Conservation (phyloP, 352 stramenopile species). For the Globisporangium barbulae region DNA sequence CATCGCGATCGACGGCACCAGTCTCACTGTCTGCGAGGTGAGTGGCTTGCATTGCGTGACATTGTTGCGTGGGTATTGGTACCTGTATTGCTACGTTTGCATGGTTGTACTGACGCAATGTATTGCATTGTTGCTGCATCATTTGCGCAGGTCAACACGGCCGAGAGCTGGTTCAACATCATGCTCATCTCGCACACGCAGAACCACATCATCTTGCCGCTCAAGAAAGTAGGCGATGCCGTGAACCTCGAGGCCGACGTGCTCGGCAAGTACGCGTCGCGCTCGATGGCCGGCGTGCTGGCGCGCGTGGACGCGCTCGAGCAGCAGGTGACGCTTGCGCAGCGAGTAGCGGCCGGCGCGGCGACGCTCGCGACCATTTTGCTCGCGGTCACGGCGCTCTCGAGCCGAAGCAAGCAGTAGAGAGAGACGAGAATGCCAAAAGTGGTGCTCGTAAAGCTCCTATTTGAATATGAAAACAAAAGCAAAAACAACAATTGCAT, state of each 20-base stretch:
- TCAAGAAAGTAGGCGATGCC: conserved; percentile 83
- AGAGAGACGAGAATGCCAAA: neutral
- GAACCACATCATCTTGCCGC: conserved; percentile 95
- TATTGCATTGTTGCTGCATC: neutral
- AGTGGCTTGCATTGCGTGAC: conserved; percentile 16
- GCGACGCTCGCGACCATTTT: conserved; percentile 24
- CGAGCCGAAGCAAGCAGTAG: conserved; percentile 16
- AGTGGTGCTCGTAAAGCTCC: neutral
- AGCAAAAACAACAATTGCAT: neutral
- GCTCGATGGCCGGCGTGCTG: conserved; percentile 60
- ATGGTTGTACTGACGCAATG: neutral
- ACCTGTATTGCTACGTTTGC: neutral
- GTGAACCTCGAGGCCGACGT: conserved; percentile 94
- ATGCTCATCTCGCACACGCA: conserved; percentile 99
- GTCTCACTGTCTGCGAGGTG: conserved; percentile 94
- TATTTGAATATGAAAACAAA: conserved; percentile 7
- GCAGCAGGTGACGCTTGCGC: conserved; percentile 36
- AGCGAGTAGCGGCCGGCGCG: conserved; percentile 30
- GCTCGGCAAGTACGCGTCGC: conserved; percentile 90
- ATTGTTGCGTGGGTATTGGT: neutral
- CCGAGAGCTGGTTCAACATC: conserved; percentile 94
- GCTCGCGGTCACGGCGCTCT: conserved; percentile 25
- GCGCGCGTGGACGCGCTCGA: conserved; percentile 63
- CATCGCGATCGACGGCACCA: conserved; percentile 98
- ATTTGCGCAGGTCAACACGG: conserved; percentile 36